Base-by-base conservation (phyloP, 306 rosid species). In the Prunus mongolica region DNA sequence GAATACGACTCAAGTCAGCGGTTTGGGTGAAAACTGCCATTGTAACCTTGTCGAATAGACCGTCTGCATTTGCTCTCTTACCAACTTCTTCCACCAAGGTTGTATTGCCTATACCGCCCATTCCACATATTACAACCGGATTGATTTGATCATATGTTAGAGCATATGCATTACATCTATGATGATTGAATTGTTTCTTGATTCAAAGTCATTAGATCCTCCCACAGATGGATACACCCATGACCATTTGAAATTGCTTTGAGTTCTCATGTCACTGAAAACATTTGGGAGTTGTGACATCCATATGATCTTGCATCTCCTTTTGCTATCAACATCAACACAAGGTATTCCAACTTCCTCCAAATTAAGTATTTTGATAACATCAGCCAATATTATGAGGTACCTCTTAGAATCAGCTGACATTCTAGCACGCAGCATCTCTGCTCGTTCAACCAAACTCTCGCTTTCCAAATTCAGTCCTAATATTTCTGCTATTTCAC, bases 311-410 rank as follows among this genome's bases (percentile, higher is more conserved):
- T 73, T 73, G 57, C 77, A 61, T 5, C n/a, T 44, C 63, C 45
- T 7, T 25, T 30, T 30, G 32, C 32, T 30, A 30, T 30, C 25
- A 45, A 2, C 5, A 11, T n/a, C 19, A 20, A 13, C 15, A 3
- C 1, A 18, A 32, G 72, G 61, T 47, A 78, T 70, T 70, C 81
- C 72, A 6, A 78, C 25, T 12, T 19, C 64, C 12, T 62, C 18
- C 2, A 70, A 18, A 62, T 70, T 71, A 62, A 63, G 65, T 38
- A 1, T 6, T 19, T 12, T 0, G 45, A 57, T 24, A 1, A 78
- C 41, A 62, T 70, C 56, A 18, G 38, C 62, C 4, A 78, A 28
- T 16, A 78, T 54, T 10, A 78, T 11, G 16, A 78, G 76, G 11
- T 16, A 4, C 41, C 68, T 60, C 20, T 7, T 49, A 12, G 61